Conservation (phyloP, 2,329 filamentous ascomycete genomes). For the Graphilbum ipis-grandicollis region DNA sequence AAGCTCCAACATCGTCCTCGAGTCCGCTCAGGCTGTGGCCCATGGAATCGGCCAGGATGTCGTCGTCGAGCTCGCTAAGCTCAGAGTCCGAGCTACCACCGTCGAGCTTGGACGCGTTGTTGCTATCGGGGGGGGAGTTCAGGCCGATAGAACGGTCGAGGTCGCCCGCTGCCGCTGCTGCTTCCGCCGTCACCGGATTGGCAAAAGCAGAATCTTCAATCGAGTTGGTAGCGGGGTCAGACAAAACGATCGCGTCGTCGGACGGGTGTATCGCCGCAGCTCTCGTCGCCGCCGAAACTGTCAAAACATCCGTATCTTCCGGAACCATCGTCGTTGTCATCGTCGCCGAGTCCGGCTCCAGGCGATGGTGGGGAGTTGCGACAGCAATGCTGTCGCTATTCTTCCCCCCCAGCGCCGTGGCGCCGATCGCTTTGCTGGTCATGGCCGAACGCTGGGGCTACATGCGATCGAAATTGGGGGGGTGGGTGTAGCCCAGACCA, state of each 20-base stretch:
- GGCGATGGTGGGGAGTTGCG: conserved; percentile 6
- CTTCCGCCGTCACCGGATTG: too few relatives aligned
- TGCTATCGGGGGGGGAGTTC: conserved; percentile 47
- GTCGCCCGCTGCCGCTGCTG: conserved; percentile 3
- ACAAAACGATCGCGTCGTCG: too few relatives aligned
- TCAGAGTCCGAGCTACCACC: conserved; percentile 39
- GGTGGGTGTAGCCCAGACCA: conserved; percentile 8
- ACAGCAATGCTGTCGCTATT: conserved; percentile 13
- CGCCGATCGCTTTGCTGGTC: conserved; percentile 38
- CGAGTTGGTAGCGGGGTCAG: background rate
- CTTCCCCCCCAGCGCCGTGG: conserved; percentile 24
- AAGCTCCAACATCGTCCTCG: background rate
- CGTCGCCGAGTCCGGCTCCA: background rate
- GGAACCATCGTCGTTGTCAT: too few relatives aligned
- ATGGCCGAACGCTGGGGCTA: conserved; percentile 20
- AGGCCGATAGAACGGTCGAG: conserved; percentile 26
- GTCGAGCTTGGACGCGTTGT: conserved; percentile 40
- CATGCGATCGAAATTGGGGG: conserved; percentile 12
- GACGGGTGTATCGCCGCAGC: too few relatives aligned
- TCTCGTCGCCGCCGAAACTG: conserved; percentile 3
- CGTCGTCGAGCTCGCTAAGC: conserved; percentile 48
- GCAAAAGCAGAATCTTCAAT: too few relatives aligned
- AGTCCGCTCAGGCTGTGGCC: conserved; percentile 2
- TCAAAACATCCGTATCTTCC: too few relatives aligned
- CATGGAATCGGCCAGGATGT: conserved; percentile 25